Base-by-base conservation (phyloP, 768 basidiomycete genomes). In the Gyrodon lividus region DNA sequence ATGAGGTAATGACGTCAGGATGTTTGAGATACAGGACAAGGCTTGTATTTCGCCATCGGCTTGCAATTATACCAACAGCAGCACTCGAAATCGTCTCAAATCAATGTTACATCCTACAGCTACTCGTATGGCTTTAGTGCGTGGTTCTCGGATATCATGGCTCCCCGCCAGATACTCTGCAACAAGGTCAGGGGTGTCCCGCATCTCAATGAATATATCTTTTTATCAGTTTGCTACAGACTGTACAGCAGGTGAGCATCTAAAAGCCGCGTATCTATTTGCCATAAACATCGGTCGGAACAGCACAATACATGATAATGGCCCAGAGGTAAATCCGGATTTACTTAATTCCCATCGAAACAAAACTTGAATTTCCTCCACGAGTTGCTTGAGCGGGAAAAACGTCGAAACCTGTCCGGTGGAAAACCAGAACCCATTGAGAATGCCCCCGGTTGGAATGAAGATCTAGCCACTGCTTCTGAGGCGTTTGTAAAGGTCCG, bases 371-470 rank as follows among this genome's bases (percentile, higher is more conserved):
- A 48, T 40, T 19, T 10, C 5, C 14, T n/a, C 4, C 17, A n/a
- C 19, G 43, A 83, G 78, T 57, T 76, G 10, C 66, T 84, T 19
- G 80, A 81, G 49, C 60, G 59, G 16, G 80, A 84, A 61, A 86
- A 86, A 54, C 63, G 56, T 12, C 72, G 77, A n/a, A 80, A 80
- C 58, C 65, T 81, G 35, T 60, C 72, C 19, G 68, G 70, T 6
- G 69, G 70, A 53, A 78, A 74, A 2, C 75, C 79, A 2, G 74
- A 80, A 1, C 75, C 79, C 9, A 75, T 78, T 48, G 57, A 69
- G n/a, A 57, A 74, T 10, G 83, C 85, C 0, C 86, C 84, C 3
- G 86, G 85, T 1, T 88, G 86, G 86, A 87, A 87, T 54, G 86
- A 88, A 57, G 64, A 67, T 22, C 76, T 88, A 12, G 86, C 86